Evolutionary conservation across 345 rosid genomes (phyloP).

Genomic region (Anastatica hierochuntica): DNA sequence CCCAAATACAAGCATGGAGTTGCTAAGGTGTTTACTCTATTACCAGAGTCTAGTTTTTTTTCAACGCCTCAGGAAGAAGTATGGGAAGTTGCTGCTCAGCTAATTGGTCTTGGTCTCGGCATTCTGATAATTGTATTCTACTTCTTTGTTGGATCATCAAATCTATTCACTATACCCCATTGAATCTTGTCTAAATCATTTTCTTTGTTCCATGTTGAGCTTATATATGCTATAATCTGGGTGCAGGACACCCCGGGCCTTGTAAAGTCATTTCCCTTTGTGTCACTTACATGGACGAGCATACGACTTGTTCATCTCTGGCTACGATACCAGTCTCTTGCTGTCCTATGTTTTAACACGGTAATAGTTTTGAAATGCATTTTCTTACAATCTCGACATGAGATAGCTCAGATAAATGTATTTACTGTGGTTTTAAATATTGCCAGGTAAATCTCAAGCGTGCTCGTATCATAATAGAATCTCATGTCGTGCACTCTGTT

Average conservation of each 20-base stretch:
- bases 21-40: background rate
- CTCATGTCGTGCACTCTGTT: slow-evolving; percentile 46
- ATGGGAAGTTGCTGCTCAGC: slow-evolving; percentile 97
- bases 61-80: slow-evolving; percentile 75
- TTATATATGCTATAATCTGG: slow-evolving; percentile 13
- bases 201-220: slow-evolving; percentile 7
- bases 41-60: background rate
- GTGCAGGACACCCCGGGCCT: slow-evolving; percentile 86
- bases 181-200: background rate
- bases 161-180: background rate
- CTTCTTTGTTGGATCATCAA: background rate
- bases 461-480: slow-evolving; percentile 66
- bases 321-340: slow-evolving; percentile 80
- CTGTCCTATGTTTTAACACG: slow-evolving; percentile 56
- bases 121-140: slow-evolving; percentile 65
- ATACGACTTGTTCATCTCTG: slow-evolving; percentile 75
- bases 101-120: slow-evolving; percentile 81
- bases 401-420: background rate
- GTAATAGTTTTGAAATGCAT: slow-evolving; percentile 30
- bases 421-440: background rate
- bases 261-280: slow-evolving; percentile 52
- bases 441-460: slow-evolving; percentile 89
- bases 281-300: slow-evolving; percentile 69
- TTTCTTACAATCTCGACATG: background rate
- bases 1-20: background rate